Evolutionary conservation across 805 yeast genomes (phyloP), one percentile per base, ranked within the genome.

Genomic region (Yamadazyma philogaea): DNA sequence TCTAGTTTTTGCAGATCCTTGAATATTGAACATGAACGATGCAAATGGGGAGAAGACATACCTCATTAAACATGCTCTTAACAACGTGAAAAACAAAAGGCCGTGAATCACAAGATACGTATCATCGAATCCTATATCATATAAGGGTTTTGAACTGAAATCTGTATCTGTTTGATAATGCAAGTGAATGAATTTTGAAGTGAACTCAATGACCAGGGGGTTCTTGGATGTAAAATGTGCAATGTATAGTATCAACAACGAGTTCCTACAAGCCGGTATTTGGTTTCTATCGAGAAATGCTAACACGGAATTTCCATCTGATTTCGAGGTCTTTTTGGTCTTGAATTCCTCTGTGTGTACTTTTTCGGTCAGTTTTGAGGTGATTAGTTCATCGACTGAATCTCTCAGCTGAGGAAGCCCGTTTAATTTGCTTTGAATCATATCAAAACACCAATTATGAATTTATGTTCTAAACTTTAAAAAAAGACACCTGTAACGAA

Each of bases 21-120:
- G 60, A 37, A 85, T 78, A 18, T 75, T 66, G 36, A 68, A 57
- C 7, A 40, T 43, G 36, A 39, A 44, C 7, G 50, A 50, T 2
- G 87, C 87, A 37, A 81, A 54, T 15, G 90, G 88, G 41, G 66
- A 70, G 37, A 84, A 72, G 7, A 78, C 50, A 48, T 65, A 75
- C 40, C 74, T 71, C 81, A 87, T 82, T 27, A 77, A 50, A n/a
- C 74, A 60, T 4, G 84, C 74, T 48, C 95, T 68, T 27, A 82
- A 54, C 40, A 84, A 73, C 1, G 81, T 74, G 42, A 82, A 63
- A 10, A 67, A 55, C n/a, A 84, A 63, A 7, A 85, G 68, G 65
- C 81, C 76, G 37, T 74, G 68, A 5, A 75, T 42, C 12, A 82
- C 78, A 51, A 75, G 70, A 59, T 71, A 82, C 2, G 54, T 43